phyloP scores from a whole-genome alignment of 257 asterid species.

The Solanum ahanhuiri region DNA sequence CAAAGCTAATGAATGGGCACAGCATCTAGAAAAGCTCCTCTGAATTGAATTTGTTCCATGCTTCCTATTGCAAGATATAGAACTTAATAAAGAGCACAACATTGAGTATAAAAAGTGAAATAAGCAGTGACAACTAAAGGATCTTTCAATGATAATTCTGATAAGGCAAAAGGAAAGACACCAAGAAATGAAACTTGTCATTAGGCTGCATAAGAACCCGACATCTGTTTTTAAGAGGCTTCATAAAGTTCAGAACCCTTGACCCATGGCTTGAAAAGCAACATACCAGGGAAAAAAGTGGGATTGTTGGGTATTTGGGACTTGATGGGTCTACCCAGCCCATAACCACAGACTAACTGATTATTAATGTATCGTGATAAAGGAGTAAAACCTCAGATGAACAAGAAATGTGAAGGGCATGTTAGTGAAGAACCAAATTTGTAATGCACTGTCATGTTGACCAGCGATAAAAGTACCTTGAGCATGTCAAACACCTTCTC shows the following conservation, averaged over 20 bases:
- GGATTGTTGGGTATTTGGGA: neutral
- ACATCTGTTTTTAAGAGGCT: neutral
- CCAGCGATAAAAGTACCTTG: conserved; percentile 44
- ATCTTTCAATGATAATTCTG: neutral
- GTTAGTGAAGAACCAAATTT: neutral
- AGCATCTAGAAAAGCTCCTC: conserved; percentile 92
- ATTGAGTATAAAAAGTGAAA: neutral
- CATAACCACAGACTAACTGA: neutral
- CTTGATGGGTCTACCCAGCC: neutral
- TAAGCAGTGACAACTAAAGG: neutral
- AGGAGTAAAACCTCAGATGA: neutral
- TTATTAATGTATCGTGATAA: neutral
- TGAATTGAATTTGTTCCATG: conserved; percentile 98
- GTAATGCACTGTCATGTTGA: neutral
- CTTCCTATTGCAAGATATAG: conserved; percentile 46
- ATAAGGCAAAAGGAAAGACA: neutral
- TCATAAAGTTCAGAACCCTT: neutral
- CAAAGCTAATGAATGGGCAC: conserved; percentile 10
- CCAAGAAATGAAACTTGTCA: neutral
- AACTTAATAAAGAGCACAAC: neutral
- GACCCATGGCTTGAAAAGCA: neutral
- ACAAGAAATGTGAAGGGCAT: neutral
- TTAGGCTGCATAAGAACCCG: neutral
- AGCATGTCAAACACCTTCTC: conserved; percentile 98
- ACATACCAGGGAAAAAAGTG: neutral